Evolutionary conservation across 2,329 filamentous ascomycete genomes (phyloP), one percentile per base, ranked within the genome.

Genomic region (Fusarium drepaniforme): DNA sequence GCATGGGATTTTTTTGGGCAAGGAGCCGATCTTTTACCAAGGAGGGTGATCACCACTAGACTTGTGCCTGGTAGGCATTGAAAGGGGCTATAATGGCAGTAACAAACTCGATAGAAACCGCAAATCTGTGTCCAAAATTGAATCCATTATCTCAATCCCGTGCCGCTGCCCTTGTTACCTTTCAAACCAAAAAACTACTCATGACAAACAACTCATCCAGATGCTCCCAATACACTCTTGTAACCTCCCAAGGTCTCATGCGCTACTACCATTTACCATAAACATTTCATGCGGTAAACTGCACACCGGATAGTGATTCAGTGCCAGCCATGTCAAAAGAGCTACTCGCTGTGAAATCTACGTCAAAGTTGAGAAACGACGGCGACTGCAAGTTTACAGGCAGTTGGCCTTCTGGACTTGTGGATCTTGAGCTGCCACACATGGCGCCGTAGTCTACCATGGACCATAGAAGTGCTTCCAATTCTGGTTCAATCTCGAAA

Each of bases 371-470:
- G n/a, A 67, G 57, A 15, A 53, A 67, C 12, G 44, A 37, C 21
- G 65, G 65, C 2, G 65, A 53, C 11, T 59, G 58, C 25, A 59
- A 53, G 11, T 56, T 40, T 13, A 44, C 28, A 5, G 64, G 21
- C 25, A 61, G n/a, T 40, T 33, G 62, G 21, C 28, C 44, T 11
- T 40, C 25, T 16, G 63, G 57, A 15, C 63, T 58, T 37, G 51
- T n/a, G 2, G 25, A 37, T 16, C 63, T 25, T 3, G 49, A 44
- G 33, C 63, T 46, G 6, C 51, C 44, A 46, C 68, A 70, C 68
- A 70, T 70, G 25, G 64, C 25, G 35, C 64, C 64, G 23, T 71
- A 71, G 30, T 71, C 66, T 13, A 71, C 68, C 60, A 71, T 68
- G 5, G 68, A 58, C 68, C 68, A 71, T n/a, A 71, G 56, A 21